phyloP scores from a whole-genome alignment of 331 rosid species.

The Cydonia oblonga region DNA sequence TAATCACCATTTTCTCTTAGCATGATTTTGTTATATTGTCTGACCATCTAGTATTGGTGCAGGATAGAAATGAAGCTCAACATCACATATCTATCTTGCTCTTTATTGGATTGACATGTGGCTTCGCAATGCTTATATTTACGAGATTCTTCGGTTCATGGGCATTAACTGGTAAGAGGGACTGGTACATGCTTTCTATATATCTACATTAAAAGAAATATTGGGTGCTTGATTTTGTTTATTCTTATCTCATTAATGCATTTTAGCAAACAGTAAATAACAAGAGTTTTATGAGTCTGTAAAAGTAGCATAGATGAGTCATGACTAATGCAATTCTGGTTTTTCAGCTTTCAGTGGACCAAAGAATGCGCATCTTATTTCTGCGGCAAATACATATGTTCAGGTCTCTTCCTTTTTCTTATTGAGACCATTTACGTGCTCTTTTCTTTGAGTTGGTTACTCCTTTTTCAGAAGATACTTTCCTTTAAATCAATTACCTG shows the following conservation, averaged over 20 bases:
- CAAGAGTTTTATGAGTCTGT: conserved; percentile 4
- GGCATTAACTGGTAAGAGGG: conserved; percentile 55
- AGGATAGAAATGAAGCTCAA: conserved; percentile 87
- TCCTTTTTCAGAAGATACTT: background rate
- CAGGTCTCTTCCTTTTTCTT: conserved; percentile 41
- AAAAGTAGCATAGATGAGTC: conserved; percentile 14
- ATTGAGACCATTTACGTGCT: background rate
- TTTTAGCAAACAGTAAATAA: conserved; percentile 11
- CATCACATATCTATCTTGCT: conserved; percentile 80
- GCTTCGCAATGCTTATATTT: conserved; percentile 56
- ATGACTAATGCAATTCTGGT: too few relatives aligned
- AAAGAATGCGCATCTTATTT: conserved; percentile 51
- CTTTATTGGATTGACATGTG: conserved; percentile 68
- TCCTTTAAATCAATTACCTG: background rate
- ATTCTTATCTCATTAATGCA: too few relatives aligned
- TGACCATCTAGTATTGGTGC: conserved; percentile 17
- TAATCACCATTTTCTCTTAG: conserved; percentile 2
- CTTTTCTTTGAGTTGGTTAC: background rate
- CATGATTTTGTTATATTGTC: conserved; percentile 9
- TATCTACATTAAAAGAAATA: too few relatives aligned
- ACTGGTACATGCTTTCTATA: background rate
- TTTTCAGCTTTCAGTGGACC: conserved; percentile 73
- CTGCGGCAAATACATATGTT: conserved; percentile 71
- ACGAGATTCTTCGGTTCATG: conserved; percentile 62
- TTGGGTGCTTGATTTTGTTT: conserved; percentile 12